Base-by-base conservation (phyloP, 2,329 filamentous ascomycete genomes). In the Aspergillus tubingensis region DNA sequence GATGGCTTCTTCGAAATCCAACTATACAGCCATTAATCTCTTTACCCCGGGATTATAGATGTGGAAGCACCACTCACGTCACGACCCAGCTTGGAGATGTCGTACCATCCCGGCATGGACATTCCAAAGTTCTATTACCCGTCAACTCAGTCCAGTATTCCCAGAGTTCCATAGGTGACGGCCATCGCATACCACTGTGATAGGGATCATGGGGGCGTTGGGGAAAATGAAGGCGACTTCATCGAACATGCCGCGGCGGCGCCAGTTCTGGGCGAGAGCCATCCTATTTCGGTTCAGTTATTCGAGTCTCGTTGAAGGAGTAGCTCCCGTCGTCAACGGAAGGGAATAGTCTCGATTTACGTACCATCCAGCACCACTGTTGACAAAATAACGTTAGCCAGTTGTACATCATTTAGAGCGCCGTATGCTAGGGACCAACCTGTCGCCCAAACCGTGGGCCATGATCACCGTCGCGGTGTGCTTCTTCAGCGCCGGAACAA, bases 391-490 rank as follows among this genome's bases (percentile, higher is more conserved):
- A 41, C 10, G 49, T 62, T 50, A 57, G 59, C 59, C 27, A 62
- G 48, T 25, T 17, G 17, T 27, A 44, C 57, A n/a, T n/a, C 15
- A 38, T 25, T 17, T 2, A 27, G n/a, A 25, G 7, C 19, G 49
- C 23, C 8, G 11, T 55, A 8, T 25, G 25, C 23, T 21, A 58
- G 53, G 27, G 48, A 67, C 74, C 70, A 77, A 88, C 93, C 91
- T 89, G 74, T 98, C 95, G 64, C 95, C 95, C 41, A 99, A 82
- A 13, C 95, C 95, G 76, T 99, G 95, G 55, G 91, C 85, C 78
- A 97, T 92, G 71, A 99, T 98, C 70, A 98, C 90, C 3, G 94
- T 97, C 23, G 92, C 92, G 39, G 95, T 97, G 79, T 98, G 95
- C 73, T 86, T 87, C 73, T 86, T 90, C 36, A 91, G 80, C 43